Evolutionary conservation across 768 basidiomycete species (phyloP), one percentile per base, ranked within the genome.

Genomic region (Auricularia sp.): DNA sequence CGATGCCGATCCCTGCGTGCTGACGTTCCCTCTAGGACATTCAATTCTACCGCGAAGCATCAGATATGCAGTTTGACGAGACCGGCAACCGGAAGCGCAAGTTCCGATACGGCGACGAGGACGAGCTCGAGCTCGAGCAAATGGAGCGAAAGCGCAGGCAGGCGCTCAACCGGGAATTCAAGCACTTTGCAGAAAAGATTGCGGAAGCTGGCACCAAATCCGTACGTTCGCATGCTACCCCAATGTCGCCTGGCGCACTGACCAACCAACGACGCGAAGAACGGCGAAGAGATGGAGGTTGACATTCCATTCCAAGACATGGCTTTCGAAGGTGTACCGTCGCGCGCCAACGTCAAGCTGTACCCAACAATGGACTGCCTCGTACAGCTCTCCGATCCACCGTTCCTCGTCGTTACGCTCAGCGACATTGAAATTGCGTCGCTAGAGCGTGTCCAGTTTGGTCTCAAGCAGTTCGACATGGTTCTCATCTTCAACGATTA

Each of bases 21-120:
- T 62, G 23, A 64, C 65, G 12, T 42, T 42, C 12, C 39, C 39
- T 51, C 33, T 66, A 96, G 91, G 97, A 99, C 74, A 85, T 98
- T 5, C 97, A 98, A 84, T 98, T 99, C 75, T 94, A 91, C 79
- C 90, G 96, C 8, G 97, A 98, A 77, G 96, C 95, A 6, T 91
- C 93, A 0, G 97, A 99, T 68, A 91, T 96, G 35, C 91, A 95
- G 67, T 98, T 98, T 71, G 97, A 99, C 71, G 97, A 99, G 75
- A 98, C 97, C 1, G 97, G 97, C n/a, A 98, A 98, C 70, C 84
- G 95, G 69, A 98, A 98, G 75, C 85, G 96, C 63, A 94, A 97
- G 74, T 91, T 94, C 70, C 85, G 96, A 64, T 98, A 98, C 71
- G 94, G 94, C 35, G 97, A 98, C 71, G 97, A 99, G 74, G 97